Conservation (phyloP, 805 yeast genomes). For the Torulaspora maleeae region DNA sequence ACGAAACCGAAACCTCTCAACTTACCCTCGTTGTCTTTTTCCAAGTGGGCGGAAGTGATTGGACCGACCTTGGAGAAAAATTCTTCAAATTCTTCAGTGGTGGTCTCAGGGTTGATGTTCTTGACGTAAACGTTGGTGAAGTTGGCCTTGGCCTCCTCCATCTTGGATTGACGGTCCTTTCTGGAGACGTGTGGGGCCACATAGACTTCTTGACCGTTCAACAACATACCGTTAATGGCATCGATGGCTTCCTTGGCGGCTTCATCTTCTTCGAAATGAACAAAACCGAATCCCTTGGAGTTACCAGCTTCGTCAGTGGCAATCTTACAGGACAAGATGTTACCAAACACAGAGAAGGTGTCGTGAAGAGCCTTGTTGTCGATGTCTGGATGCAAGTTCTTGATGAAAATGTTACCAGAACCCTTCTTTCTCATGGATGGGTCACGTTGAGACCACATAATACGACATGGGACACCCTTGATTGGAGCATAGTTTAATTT, state of each 20-base stretch:
- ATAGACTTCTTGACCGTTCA: constrained; percentile 91
- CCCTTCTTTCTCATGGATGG: constrained; percentile 93
- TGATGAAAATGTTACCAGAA: constrained; percentile 94
- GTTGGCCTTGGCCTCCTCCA: constrained; percentile 84
- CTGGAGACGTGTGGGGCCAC: constrained; percentile 92
- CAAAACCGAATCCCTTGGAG: constrained; percentile 96
- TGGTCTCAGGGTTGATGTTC: constrained; percentile 70
- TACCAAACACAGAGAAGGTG: constrained; percentile 95
- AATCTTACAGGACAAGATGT: constrained; percentile 92
- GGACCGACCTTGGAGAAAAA: constrained; percentile 71
- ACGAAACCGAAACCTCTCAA: constrained; percentile 95
- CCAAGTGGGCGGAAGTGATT: constrained; percentile 77
- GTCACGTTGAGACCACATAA: constrained; percentile 99
- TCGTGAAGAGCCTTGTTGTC: constrained; percentile 99
- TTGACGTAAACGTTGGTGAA: constrained; percentile 95
- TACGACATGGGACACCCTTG: constrained; percentile 96
- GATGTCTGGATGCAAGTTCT: constrained; percentile 96
- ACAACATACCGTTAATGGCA: constrained; percentile 96
- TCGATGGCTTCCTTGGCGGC: constrained; percentile 93
- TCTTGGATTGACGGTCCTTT: constrained; percentile 90
- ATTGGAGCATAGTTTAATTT: constrained; percentile 90
- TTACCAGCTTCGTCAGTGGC: constrained; percentile 89
- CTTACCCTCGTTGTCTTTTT: constrained; percentile 79
- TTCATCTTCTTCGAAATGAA: constrained; percentile 90
- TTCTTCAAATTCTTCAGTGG: constrained; percentile 65